phyloP scores from a whole-genome alignment of 805 yeast genomes.

The Metschnikowia dekortorum region DNA sequence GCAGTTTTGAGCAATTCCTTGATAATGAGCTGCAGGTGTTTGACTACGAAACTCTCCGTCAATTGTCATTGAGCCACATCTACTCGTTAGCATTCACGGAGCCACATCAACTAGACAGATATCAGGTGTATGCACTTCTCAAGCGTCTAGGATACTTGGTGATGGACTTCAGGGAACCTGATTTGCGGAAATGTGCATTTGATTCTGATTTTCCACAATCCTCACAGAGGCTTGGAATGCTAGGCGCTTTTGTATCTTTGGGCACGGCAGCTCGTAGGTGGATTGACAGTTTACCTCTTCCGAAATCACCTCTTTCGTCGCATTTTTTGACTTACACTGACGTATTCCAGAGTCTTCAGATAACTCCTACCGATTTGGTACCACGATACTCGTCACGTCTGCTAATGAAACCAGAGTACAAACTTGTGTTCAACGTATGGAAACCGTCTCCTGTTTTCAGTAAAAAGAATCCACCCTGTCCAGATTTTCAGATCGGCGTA shows the following conservation, averaged over 20 bases:
- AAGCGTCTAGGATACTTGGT: conserved; percentile 75
- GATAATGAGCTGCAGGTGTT: conserved; percentile 19
- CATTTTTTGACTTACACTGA: conserved; percentile 26
- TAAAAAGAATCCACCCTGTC: conserved; percentile 62
- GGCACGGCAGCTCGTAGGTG: neutral
- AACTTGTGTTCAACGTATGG: conserved; percentile 68
- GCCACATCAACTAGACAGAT: conserved; percentile 42
- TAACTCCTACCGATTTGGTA: conserved; percentile 17
- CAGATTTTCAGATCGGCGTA: conserved; percentile 71
- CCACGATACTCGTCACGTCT: conserved; percentile 9
- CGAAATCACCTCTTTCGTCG: neutral
- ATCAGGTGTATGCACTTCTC: conserved; percentile 67
- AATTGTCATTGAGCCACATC: conserved; percentile 59
- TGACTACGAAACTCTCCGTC: conserved; percentile 19
- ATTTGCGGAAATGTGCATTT: neutral
- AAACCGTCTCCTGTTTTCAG: conserved; percentile 71
- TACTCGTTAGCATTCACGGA: conserved; percentile 48
- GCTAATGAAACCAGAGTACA: conserved; percentile 13
- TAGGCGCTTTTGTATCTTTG: neutral
- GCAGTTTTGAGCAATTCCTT: conserved; percentile 19
- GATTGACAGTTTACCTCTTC: neutral
- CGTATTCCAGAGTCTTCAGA: conserved; percentile 20
- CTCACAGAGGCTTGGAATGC: neutral
- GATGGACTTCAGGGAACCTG: conserved; percentile 14
- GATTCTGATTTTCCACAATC: neutral